Evolutionary conservation across 164 flowering plant genomes (phyloP).

Genomic region (Echeveria elegans): DNA sequence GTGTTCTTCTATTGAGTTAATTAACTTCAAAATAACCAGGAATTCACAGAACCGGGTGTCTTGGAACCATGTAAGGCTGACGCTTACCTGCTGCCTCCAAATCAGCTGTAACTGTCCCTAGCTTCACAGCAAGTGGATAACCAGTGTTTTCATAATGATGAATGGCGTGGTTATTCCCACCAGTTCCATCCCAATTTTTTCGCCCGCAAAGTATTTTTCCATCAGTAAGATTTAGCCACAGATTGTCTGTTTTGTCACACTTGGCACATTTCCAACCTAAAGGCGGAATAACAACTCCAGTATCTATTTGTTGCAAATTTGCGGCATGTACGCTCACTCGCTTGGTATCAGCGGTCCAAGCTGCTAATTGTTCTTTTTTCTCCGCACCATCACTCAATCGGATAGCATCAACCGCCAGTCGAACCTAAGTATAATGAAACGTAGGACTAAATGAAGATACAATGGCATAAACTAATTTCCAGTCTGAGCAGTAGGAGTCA

Average conservation of each 20-base stretch:
- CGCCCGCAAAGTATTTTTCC: constrained; percentile 97
- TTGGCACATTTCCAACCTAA: constrained; percentile 90
- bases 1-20: not conserved
- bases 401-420: constrained; percentile 83
- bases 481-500: no score
- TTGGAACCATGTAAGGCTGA: not conserved
- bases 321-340: constrained; percentile 57
- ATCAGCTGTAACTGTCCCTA: constrained; percentile 94
- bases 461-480: not conserved
- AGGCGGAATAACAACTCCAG: constrained; percentile 69
- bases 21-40: not conserved
- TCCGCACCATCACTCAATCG: constrained; percentile 80
- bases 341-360: constrained; percentile 88
- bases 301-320: constrained; percentile 62
- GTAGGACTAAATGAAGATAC: not conserved
- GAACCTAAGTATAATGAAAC: constrained; percentile 42
- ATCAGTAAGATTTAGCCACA: constrained; percentile 94
- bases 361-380: constrained; percentile 71
- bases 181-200: constrained; percentile 91
- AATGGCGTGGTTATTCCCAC: constrained; percentile 95
- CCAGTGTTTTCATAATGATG: constrained; percentile 69
- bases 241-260: constrained; percentile 89
- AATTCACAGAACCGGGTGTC: not conserved
- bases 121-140: constrained; percentile 93
- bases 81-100: constrained; percentile 86